These are phyloP conservation scores for Myriosclerotinia curreyana DNA, from an alignment of 2,329 filamentous ascomycete species.

Conservation along the genomic window DNA sequence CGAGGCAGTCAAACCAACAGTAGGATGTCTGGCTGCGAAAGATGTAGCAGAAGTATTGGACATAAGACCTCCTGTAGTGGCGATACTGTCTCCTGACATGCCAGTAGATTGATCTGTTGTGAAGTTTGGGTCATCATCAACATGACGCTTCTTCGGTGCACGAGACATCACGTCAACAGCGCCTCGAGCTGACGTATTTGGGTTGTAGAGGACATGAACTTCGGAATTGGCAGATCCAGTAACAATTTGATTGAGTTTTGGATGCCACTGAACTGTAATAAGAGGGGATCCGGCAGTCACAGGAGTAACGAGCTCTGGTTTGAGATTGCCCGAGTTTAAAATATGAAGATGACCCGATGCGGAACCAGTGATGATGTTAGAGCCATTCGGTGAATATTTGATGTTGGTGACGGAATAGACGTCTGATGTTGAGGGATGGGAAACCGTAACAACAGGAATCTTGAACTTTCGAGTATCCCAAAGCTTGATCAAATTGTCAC, in stretches of 20 bases:
- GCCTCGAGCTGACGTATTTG: slow-evolving; percentile 74
- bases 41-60: slow-evolving; percentile 47
- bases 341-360: slow-evolving; percentile 84
- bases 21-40: slow-evolving; percentile 61
- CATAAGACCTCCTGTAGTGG: slow-evolving; percentile 64
- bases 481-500: slow-evolving; percentile 88
- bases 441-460: slow-evolving; percentile 73
- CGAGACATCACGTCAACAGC: slow-evolving; percentile 88
- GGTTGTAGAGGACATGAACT: slow-evolving; percentile 87
- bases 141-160: slow-evolving; percentile 89
- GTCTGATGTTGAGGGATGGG: slow-evolving; percentile 77
- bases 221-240: slow-evolving; percentile 90
- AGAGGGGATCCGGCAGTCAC: slow-evolving; percentile 83
- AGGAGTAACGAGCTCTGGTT: slow-evolving; percentile 77
- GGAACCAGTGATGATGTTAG: slow-evolving; percentile 86
- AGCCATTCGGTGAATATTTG: slow-evolving; percentile 78
- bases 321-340: slow-evolving; percentile 86
- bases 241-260: slow-evolving; percentile 92
- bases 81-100: slow-evolving; percentile 77
- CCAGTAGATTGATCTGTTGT: slow-evolving; percentile 81
- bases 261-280: slow-evolving; percentile 86
- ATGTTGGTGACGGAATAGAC: slow-evolving; percentile 86
- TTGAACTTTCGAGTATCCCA: slow-evolving; percentile 99
- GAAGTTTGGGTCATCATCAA: slow-evolving; percentile 86
- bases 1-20: slow-evolving; percentile 71